Conservation (phyloP, 192 early-diverging fungal species). For the Coemansia sp. region DNA sequence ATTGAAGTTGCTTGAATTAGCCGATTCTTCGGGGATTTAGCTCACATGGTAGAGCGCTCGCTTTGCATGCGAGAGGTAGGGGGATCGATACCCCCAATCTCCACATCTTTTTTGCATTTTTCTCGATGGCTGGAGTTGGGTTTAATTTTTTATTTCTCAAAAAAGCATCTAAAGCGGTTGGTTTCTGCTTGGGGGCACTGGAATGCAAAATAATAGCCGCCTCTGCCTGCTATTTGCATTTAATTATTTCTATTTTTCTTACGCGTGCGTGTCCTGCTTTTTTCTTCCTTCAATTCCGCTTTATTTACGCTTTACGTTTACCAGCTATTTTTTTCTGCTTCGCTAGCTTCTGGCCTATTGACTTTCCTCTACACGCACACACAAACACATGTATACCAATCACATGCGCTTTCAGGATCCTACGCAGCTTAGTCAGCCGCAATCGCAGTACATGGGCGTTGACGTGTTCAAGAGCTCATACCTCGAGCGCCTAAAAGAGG, state of each 20-base stretch:
- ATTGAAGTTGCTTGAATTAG: too few species aligned
- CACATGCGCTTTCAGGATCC: constrained; percentile 2
- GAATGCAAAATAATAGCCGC: too few species aligned
- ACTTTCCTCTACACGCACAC: too few species aligned
- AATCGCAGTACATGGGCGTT: constrained; percentile 20
- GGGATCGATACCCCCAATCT: constrained; percentile 11
- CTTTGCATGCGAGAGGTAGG: constrained; percentile 9
- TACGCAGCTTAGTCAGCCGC: not conserved
- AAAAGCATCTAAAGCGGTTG: too few species aligned
- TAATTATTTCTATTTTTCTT: not conserved
- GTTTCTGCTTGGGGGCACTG: too few species aligned
- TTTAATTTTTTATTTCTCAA: not conserved
- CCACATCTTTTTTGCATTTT: not conserved
- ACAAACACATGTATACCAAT: constrained; percentile 1
- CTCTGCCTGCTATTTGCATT: not conserved
- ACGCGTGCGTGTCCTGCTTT: not conserved
- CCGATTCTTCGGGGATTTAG: constrained; percentile 8
- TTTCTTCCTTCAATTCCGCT: not conserved
- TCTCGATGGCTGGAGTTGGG: too few species aligned
- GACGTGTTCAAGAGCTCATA: constrained; percentile 42
- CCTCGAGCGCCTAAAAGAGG: constrained; percentile 46
- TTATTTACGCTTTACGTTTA: not conserved
- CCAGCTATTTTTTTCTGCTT: not conserved
- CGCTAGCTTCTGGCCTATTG: too few species aligned
- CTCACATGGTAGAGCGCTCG: constrained; percentile 6